Evolutionary conservation across 768 basidiomycete species (phyloP).

Genomic region (Paxillus involutus): DNA sequence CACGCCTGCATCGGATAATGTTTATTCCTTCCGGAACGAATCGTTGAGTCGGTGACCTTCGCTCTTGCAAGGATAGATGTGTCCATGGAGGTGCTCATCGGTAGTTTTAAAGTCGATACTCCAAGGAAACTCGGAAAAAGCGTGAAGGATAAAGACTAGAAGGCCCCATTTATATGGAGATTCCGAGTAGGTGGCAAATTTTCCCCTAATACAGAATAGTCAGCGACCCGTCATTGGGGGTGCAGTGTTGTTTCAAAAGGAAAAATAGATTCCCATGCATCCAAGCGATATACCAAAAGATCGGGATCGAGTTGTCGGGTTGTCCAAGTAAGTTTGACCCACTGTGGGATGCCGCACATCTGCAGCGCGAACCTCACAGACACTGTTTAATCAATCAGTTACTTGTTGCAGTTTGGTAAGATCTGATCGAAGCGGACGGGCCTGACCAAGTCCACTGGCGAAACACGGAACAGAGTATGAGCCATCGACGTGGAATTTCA

Average conservation of each 20-base stretch:
- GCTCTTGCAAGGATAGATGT: slow-evolving; percentile 5
- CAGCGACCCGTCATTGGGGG: neutral
- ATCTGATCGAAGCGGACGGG: no score
- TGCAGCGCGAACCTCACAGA: no score
- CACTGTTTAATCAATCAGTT: no score
- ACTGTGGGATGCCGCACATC: no score
- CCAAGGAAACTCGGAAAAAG: neutral
- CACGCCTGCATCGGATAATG: slow-evolving; percentile 11
- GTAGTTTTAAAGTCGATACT: neutral
- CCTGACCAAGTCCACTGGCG: no score
- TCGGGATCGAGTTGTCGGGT: neutral
- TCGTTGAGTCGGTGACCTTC: slow-evolving; percentile 11
- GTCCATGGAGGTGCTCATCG: neutral
- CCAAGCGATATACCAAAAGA: neutral
- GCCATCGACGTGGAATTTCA: no score
- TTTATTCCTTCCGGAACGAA: neutral
- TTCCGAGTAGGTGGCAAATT: neutral
- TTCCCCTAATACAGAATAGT: neutral
- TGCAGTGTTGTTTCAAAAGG: no score
- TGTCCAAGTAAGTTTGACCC: no score
- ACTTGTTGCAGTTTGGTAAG: no score
- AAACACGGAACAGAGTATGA: no score
- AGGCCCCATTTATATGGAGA: neutral
- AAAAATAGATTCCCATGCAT: neutral
- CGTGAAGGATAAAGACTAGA: neutral